These are phyloP conservation scores for Papilionanthe hybrid DNA, from an alignment of 116 monocot genomes.

Conservation along the genomic window DNA sequence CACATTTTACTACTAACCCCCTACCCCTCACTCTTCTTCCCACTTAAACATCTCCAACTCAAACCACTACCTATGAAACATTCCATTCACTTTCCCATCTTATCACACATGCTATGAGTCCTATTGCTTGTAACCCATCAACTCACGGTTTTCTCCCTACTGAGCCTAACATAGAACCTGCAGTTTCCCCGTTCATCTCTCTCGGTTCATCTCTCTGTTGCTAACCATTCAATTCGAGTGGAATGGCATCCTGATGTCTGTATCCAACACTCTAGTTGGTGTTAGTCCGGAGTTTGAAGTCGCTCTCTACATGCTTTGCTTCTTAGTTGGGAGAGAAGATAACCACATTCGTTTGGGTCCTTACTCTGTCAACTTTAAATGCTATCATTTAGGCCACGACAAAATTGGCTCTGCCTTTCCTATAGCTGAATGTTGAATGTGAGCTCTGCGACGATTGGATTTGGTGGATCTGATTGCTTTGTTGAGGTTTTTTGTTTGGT, in stretches of 20 bases:
- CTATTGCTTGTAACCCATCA: too few relatives aligned
- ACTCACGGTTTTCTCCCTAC: too few relatives aligned
- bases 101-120: too few relatives aligned
- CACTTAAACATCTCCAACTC: too few relatives aligned
- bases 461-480: neutral
- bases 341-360: slow-evolving; percentile 73
- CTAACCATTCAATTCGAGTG: slow-evolving; percentile 96
- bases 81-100: too few relatives aligned
- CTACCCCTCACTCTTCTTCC: too few relatives aligned
- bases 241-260: slow-evolving; percentile 81
- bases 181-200: too few relatives aligned
- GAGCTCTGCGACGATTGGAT: neutral
- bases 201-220: too few relatives aligned
- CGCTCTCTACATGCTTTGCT: slow-evolving; percentile 86
- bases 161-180: too few relatives aligned
- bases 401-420: slow-evolving; percentile 82
- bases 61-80: too few relatives aligned
- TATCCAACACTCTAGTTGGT: slow-evolving; percentile 80
- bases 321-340: slow-evolving; percentile 69
- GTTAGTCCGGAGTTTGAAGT: slow-evolving; percentile 96
- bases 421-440: slow-evolving; percentile 45
- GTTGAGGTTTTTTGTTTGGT: too few relatives aligned
- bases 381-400: slow-evolving; percentile 59
- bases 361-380: slow-evolving; percentile 85
- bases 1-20: too few relatives aligned